Evolutionary conservation across 305 asterid genomes (phyloP), one percentile per base, ranked within the genome.

Genomic region (Rubia tinctorum): DNA sequence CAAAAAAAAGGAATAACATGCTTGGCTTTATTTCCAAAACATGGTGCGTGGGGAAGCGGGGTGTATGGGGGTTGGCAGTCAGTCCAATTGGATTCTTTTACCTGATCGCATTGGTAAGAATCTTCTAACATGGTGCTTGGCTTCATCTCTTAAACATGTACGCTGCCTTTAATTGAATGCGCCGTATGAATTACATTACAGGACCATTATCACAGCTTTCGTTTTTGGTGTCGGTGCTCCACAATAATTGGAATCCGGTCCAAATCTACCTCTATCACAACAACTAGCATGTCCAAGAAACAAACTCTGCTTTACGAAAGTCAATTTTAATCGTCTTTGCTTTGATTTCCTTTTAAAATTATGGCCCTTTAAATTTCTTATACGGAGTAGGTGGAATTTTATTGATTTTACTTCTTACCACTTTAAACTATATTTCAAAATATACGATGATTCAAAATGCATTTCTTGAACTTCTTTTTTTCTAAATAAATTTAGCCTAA

Each of bases 171-270:
- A 18, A n/a, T 56, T 65, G 15, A 65, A 65, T 65, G 69, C 42
- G 69, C 42, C 49, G 27, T 17, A 7, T 18, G 11, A 37, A 34
- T 17, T 64, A 65, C 20, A 10, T 13, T 15, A 49, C n/a, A 13
- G 3, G 39, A 60, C 66, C 30, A 22, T 60, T 60, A 40, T 60
- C 39, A 25, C 67, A 18, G n/a, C 4, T 56, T 27, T 62, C 6
- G 6, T 10, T 20, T 27, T 62, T 27, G 15, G 43, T 62, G 67
- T 62, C 67, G 67, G 67, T 62, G 67, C 67, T 13, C 43, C 67
- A 60, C 66, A 10, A 60, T 59, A 22, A 59, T 20, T 59, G 65
- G 65, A 59, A 23, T 13, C 22, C 59, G 14, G 59, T 20, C 59
- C 4, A 1, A 18, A 53, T 44, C 55, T 47, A 47, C 15, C 15